Conservation (phyloP, 2,329 filamentous ascomycete genomes). For the Oidium heveae region DNA sequence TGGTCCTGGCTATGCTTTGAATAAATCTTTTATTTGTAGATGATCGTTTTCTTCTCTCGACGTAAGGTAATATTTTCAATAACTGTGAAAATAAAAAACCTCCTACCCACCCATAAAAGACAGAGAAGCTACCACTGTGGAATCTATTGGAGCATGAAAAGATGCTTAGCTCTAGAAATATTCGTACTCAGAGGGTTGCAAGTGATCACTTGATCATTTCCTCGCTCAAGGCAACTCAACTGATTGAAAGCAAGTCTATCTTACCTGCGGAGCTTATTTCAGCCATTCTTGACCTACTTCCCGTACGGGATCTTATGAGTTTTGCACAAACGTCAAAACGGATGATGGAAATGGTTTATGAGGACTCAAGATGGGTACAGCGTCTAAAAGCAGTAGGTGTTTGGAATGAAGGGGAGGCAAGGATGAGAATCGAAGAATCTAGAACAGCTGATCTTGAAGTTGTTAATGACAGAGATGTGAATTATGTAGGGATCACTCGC, state of each 20-base stretch:
- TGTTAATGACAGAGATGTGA: neutral
- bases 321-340: slow-evolving; percentile 66
- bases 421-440: slow-evolving; percentile 19
- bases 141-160: no score
- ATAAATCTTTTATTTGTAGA: no score
- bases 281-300: slow-evolving; percentile 69
- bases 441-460: slow-evolving; percentile 13
- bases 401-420: slow-evolving; percentile 77
- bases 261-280: slow-evolving; percentile 79
- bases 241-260: slow-evolving; percentile 51
- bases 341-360: slow-evolving; percentile 95
- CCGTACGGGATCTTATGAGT: slow-evolving; percentile 59
- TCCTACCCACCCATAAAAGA: no score
- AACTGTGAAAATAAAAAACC: no score
- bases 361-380: slow-evolving; percentile 86
- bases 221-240: slow-evolving; percentile 55
- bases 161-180: no score
- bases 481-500: no score
- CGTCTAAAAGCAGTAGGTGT: slow-evolving; percentile 65
- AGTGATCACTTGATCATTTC: slow-evolving; percentile 31
- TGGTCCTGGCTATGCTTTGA: no score
- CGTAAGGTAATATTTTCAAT: no score
- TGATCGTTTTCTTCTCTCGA: no score
- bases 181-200: no score
- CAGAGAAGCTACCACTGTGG: no score